Percentiles rank a stretch among this genome's conserved stretches.
phyloP scores from a whole-genome alignment of 768 basidiomycete genomes.

The Tubosaeta sp. region DNA sequence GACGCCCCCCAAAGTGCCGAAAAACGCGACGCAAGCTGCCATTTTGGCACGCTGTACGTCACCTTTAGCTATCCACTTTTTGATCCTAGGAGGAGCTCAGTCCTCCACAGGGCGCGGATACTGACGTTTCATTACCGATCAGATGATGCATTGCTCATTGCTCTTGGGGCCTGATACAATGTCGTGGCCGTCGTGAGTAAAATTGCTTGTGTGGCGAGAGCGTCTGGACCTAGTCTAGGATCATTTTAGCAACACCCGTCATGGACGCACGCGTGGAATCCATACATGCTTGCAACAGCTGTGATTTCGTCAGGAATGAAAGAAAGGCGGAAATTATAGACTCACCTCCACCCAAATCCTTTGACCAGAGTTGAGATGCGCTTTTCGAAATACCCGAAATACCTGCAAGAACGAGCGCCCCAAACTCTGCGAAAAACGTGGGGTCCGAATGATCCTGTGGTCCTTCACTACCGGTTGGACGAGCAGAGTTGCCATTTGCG shows the following conservation, averaged over 20 bases:
- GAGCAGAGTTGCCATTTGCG: neutral
- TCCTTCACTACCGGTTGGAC: neutral
- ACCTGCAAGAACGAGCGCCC: constrained; percentile 15
- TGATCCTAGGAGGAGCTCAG: constrained; percentile 11
- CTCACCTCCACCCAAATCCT: constrained; percentile 25
- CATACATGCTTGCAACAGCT: constrained; percentile 25
- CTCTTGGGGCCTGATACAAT: constrained; percentile 21
- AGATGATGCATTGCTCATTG: constrained; percentile 18
- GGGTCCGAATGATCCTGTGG: neutral
- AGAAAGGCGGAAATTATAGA: neutral
- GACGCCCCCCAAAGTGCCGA: constrained; percentile 11
- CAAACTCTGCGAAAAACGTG: constrained; percentile 14
- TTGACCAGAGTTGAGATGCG: constrained; percentile 29
- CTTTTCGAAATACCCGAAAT: constrained; percentile 18
- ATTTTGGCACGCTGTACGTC: constrained; percentile 17
- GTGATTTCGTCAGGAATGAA: constrained; percentile 2
- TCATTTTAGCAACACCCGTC: constrained; percentile 4
- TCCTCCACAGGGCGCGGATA: neutral
- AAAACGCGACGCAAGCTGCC: constrained; percentile 14
- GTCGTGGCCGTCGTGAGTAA: constrained; percentile 22
- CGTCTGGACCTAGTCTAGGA: constrained; percentile 18
- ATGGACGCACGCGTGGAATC: neutral
- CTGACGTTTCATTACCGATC: constrained; percentile 18
- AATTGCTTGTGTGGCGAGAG: constrained; percentile 25
- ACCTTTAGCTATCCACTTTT: constrained; percentile 20